Percentiles rank a stretch among this genome's conserved stretches.
These are phyloP conservation scores for Chaetomiaceae sp. DNA, from an alignment of 2,329 filamentous ascomycete genomes.

Conservation along the genomic window DNA sequence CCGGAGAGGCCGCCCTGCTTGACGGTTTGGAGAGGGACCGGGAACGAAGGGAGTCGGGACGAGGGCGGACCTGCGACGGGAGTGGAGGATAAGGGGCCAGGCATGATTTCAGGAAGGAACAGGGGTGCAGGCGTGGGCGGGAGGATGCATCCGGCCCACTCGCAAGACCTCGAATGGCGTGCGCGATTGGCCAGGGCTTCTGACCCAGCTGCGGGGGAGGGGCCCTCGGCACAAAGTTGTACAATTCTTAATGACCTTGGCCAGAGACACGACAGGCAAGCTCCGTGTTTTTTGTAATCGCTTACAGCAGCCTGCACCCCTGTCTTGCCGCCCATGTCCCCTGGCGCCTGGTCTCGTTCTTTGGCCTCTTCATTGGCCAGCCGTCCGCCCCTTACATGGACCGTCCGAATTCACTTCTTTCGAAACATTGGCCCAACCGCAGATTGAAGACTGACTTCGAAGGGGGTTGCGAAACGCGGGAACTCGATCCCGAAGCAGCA, in stretches of 20 bases:
- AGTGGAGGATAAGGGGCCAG: conserved; percentile 10
- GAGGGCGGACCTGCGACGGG: conserved; percentile 16
- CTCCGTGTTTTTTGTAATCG: neutral
- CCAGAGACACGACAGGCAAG: neutral
- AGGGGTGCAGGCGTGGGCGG: neutral
- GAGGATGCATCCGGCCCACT: neutral
- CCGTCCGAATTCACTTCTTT: neutral
- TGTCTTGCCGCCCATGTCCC: no score
- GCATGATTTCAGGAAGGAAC: conserved; percentile 3
- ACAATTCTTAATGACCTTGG: neutral
- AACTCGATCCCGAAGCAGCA: conserved; percentile 8
- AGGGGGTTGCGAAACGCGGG: conserved; percentile 14
- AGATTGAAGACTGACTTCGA: neutral
- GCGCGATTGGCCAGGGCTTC: no score
- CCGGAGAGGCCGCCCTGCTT: conserved; percentile 14
- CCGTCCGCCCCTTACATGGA: conserved; percentile 2
- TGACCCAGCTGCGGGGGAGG: neutral
- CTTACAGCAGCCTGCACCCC: neutral
- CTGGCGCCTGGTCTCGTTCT: neutral
- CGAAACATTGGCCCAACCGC: conserved; percentile 13
- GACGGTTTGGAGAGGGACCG: conserved; percentile 4
- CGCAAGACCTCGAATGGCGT: neutral
- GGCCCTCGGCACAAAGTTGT: neutral
- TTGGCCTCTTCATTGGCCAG: conserved; percentile 3
- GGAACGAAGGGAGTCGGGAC: conserved; percentile 10